These are phyloP conservation scores for Orychophragmus violaceus DNA, from an alignment of 345 rosid species.

Conservation along the genomic window DNA sequence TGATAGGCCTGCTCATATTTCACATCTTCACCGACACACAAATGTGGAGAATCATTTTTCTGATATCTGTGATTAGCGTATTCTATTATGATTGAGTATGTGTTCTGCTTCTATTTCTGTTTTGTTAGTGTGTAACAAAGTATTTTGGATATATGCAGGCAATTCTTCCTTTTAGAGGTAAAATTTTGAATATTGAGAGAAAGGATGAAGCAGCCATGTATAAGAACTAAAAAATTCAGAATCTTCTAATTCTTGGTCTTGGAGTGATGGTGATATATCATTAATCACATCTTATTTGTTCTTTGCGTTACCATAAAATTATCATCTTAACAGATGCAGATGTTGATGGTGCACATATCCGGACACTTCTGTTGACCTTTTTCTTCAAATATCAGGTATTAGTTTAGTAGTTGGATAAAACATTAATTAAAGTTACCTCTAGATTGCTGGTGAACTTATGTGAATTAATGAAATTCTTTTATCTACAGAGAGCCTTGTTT, in stretches of 20 bases:
- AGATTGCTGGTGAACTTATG: background rate
- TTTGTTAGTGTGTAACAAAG: background rate
- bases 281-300: background rate
- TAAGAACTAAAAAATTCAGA: conserved; percentile 95
- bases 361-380: conserved; percentile 87
- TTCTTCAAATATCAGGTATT: conserved; percentile 96
- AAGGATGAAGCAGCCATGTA: conserved; percentile 98
- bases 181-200: conserved; percentile 88
- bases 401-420: background rate
- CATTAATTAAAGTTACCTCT: background rate
- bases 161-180: conserved; percentile 96
- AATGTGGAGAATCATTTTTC: background rate
- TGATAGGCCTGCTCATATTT: background rate
- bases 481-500: conserved; percentile 74
- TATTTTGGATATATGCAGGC: conserved; percentile 48
- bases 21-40: background rate
- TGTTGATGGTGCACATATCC: conserved; percentile 98
- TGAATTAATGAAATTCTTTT: conserved; percentile 10
- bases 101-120: background rate
- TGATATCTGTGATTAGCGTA: background rate
- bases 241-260: conserved; percentile 87
- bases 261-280: conserved; percentile 71
- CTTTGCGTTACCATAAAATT: conserved; percentile 81
- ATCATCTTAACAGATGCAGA: conserved; percentile 99
- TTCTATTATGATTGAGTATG: background rate